phyloP scores from a whole-genome alignment of 768 basidiomycete genomes.

The Gloeopeniophorella convolvens region DNA sequence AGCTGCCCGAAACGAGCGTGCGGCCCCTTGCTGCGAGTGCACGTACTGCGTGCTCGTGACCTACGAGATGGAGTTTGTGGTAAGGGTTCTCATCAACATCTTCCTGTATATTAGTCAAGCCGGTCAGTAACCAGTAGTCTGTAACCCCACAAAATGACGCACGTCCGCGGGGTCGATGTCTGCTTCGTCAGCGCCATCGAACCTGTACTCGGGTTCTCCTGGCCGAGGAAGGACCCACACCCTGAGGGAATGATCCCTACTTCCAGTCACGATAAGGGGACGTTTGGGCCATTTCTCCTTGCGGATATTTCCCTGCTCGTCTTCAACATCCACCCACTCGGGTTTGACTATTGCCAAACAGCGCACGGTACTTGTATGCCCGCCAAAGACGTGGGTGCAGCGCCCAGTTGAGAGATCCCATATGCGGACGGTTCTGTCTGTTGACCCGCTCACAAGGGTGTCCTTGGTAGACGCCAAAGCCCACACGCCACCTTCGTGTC shows the following conservation, averaged over 20 bases:
- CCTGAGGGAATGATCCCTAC: conserved; percentile 57
- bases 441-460: conserved; percentile 85
- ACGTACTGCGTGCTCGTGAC: conserved; percentile 88
- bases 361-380: conserved; percentile 93
- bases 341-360: conserved; percentile 96
- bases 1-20: conserved; percentile 90
- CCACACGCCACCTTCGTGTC: conserved; percentile 97
- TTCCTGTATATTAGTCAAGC: conserved; percentile 35
- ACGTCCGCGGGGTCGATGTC: conserved; percentile 55
- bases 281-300: conserved; percentile 71
- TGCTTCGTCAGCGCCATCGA: conserved; percentile 52
- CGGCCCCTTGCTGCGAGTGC: conserved; percentile 88
- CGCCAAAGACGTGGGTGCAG: conserved; percentile 91
- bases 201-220: conserved; percentile 70
- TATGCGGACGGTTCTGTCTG: conserved; percentile 87
- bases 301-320: conserved; percentile 50
- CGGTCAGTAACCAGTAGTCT: background rate
- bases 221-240: conserved; percentile 65
- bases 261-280: conserved; percentile 67
- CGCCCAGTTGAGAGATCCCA: conserved; percentile 78
- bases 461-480: conserved; percentile 87
- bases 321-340: conserved; percentile 71
- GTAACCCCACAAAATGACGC: conserved; percentile 12
- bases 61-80: conserved; percentile 76
- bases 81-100: conserved; percentile 81